phyloP scores from a whole-genome alignment of 2,329 filamentous ascomycete species.

The Apiospora malaysiana region DNA sequence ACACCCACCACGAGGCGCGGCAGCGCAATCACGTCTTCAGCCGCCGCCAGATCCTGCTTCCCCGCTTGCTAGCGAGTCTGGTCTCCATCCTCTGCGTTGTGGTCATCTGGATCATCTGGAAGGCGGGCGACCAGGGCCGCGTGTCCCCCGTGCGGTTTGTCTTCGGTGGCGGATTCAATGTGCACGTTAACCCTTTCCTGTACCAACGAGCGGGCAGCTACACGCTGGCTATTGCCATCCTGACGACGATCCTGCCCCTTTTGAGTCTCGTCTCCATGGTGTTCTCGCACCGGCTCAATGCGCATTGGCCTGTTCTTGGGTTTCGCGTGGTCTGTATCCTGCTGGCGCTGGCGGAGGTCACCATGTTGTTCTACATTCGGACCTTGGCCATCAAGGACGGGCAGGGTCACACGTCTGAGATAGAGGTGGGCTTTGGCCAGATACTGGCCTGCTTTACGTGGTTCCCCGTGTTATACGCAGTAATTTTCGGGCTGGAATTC shows the following conservation, averaged over 20 bases:
- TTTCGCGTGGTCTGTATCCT: not conserved
- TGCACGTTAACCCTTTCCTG: not conserved
- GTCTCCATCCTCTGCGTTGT: not conserved
- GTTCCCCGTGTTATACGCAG: not conserved
- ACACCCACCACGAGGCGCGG: not conserved
- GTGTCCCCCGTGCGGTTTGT: not conserved
- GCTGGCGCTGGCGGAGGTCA: not conserved
- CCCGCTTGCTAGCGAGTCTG: not conserved
- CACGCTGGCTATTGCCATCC: not conserved
- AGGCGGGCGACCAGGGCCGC: not conserved
- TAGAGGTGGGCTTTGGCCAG: not conserved
- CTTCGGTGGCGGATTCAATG: not conserved
- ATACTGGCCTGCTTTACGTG: constrained; percentile 1
- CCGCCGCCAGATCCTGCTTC: not conserved
- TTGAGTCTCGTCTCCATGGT: not conserved
- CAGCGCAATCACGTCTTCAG: not conserved
- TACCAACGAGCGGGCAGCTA: not conserved
- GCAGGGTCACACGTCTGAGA: not conserved
- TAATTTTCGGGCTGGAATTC: not conserved
- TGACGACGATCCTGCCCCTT: not conserved
- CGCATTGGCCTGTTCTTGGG: not conserved
- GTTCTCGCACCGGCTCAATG: not conserved
- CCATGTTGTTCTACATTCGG: not conserved
- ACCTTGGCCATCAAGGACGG: not conserved
- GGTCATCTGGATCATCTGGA: not conserved